Evolutionary conservation across 2,329 filamentous ascomycete genomes (phyloP).

Genomic region (Ophiostoma sp.): DNA sequence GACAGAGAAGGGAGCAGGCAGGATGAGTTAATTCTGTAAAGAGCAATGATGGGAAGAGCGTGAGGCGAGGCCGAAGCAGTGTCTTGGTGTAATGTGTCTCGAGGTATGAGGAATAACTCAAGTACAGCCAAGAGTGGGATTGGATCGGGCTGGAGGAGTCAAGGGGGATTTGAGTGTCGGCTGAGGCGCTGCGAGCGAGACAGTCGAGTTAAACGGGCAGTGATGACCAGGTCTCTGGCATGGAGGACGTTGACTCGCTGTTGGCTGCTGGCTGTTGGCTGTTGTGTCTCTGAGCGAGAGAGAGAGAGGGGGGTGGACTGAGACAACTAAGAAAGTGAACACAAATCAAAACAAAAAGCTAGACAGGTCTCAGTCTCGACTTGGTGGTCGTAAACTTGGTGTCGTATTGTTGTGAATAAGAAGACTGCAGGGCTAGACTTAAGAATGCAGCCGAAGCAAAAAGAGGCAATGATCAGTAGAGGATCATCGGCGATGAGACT

Average conservation of each 20-base stretch:
- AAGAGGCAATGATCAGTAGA: not conserved
- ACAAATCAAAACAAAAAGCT: slow-evolving; percentile 6
- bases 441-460: not conserved
- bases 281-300: not conserved
- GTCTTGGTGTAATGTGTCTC: not conserved
- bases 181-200: slow-evolving; percentile 8
- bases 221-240: slow-evolving; percentile 8
- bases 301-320: not conserved
- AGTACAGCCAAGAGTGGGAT: not conserved
- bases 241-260: not conserved
- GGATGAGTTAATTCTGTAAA: not conserved
- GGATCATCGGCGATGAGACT: slow-evolving; percentile 3
- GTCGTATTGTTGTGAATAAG: not conserved
- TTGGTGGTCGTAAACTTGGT: not conserved
- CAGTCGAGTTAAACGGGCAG: not conserved
- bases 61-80: not conserved
- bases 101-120: not conserved
- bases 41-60: not conserved
- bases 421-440: not conserved
- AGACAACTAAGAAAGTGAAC: slow-evolving; percentile 7
- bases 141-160: not conserved
- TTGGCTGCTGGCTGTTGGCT: not conserved
- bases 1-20: not conserved
- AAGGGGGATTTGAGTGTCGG: not conserved
- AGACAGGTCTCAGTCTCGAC: slow-evolving; percentile 8